Conservation (phyloP, 192 early-diverging fungal genomes). For the Phycomyces blakesleeanus region DNA sequence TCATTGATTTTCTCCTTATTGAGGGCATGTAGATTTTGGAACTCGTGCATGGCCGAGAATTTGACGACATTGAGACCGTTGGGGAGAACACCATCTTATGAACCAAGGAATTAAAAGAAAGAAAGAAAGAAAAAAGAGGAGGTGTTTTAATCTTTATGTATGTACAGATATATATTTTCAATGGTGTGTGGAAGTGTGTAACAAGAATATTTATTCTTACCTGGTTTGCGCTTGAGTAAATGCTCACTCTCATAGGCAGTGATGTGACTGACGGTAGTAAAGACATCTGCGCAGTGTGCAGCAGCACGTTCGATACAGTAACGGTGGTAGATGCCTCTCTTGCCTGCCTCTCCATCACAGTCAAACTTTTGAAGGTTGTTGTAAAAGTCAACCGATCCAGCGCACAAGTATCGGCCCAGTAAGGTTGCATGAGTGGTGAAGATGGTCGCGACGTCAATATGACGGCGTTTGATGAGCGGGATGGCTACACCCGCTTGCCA, state of each 20-base stretch:
- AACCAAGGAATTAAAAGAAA: no score
- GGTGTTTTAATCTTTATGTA: no score
- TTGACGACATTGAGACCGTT: slow-evolving; percentile 97
- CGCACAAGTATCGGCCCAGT: slow-evolving; percentile 91
- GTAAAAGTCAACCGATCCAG: slow-evolving; percentile 96
- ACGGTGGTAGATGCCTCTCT: slow-evolving; percentile 94
- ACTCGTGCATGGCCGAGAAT: slow-evolving; percentile 96
- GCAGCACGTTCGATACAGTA: slow-evolving; percentile 96
- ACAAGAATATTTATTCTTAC: slow-evolving; percentile 28
- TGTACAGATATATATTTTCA: no score
- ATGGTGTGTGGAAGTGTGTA: not conserved
- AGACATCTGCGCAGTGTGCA: slow-evolving; percentile 95
- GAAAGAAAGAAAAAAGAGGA: no score
- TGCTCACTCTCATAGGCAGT: slow-evolving; percentile 96
- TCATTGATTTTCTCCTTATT: slow-evolving; percentile 93
- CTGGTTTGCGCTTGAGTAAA: slow-evolving; percentile 89
- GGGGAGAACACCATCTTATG: slow-evolving; percentile 94
- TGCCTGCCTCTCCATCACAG: slow-evolving; percentile 93
- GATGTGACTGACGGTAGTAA: slow-evolving; percentile 95
- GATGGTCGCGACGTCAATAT: slow-evolving; percentile 86
- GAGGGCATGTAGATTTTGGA: slow-evolving; percentile 94
- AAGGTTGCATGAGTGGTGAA: slow-evolving; percentile 97
- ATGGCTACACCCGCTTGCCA: slow-evolving; percentile 93
- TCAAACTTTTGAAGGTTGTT: slow-evolving; percentile 91
- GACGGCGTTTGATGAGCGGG: slow-evolving; percentile 79